Conservation (phyloP, 805 yeast genomes). For the Wickerhamiella musiphila region DNA sequence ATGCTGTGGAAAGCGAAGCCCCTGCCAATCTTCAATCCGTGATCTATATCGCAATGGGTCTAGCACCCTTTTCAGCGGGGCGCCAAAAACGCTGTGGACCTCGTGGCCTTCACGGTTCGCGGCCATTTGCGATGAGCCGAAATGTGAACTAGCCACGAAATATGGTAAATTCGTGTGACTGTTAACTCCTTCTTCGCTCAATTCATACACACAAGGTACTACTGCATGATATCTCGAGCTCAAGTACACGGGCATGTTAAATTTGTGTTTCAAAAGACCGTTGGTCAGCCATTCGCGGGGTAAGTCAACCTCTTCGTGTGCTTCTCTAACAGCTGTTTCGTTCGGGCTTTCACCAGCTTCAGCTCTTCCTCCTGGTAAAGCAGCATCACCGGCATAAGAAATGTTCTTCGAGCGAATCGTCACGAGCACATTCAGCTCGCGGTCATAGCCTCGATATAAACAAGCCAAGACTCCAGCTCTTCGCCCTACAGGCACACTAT, state of each 20-base stretch:
- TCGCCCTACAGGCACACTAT: constrained; percentile 41
- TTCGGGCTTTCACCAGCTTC: constrained; percentile 54
- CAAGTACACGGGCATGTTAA: constrained; percentile 57
- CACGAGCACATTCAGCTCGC: constrained; percentile 61
- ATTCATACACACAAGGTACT: constrained; percentile 37
- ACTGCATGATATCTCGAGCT: constrained; percentile 74
- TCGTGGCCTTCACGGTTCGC: constrained; percentile 18
- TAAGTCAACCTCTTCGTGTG: constrained; percentile 75
- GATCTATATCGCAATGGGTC: constrained; percentile 11
- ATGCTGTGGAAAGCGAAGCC: constrained; percentile 20
- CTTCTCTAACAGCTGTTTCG: constrained; percentile 65
- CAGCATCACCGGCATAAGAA: constrained; percentile 76
- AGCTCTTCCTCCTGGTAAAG: constrained; percentile 89
- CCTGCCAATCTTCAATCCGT: constrained; percentile 20
- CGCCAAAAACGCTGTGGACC: constrained; percentile 20
- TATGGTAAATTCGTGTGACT: constrained; percentile 10
- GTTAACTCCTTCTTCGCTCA: constrained; percentile 1
- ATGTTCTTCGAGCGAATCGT: constrained; percentile 61
- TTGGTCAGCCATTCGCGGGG: constrained; percentile 24
- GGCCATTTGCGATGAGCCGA: too few species aligned
- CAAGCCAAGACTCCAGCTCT: constrained; percentile 68
- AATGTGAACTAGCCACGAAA: constrained; percentile 8
- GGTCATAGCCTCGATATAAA: constrained; percentile 41
- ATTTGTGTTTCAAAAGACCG: constrained; percentile 40
- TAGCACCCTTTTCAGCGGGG: constrained; percentile 15